Evolutionary conservation across 2,329 filamentous ascomycete species (phyloP).

Genomic region (Penicillium paneum): DNA sequence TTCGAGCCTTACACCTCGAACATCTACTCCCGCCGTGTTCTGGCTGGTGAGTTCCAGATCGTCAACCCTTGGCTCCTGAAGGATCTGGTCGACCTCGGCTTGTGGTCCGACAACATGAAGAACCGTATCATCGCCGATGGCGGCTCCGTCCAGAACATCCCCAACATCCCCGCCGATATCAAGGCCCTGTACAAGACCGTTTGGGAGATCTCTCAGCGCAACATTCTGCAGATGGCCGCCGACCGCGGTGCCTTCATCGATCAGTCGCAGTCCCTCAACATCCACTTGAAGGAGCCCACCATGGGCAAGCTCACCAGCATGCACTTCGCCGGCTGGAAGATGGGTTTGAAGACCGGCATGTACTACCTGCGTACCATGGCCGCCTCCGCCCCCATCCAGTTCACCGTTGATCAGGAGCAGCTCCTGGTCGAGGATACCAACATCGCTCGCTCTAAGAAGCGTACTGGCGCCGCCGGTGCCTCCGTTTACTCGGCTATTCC

Average conservation of each 20-base stretch:
- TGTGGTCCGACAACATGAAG: constrained; percentile 99
- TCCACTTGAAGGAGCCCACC: constrained; percentile 97
- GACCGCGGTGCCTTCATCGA: constrained; percentile 98
- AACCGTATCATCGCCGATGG: constrained; percentile 98
- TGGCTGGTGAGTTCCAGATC: constrained; percentile 98
- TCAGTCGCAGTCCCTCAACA: constrained; percentile 98
- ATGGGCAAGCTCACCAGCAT: constrained; percentile 99
- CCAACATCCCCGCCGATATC: constrained; percentile 92
- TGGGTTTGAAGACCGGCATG: constrained; percentile 99
- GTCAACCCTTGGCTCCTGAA: constrained; percentile 99
- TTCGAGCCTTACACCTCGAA: constrained; percentile 99
- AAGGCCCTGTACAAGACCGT: constrained; percentile 99
- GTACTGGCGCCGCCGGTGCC: constrained; percentile 57
- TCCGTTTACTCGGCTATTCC: constrained; percentile 61
- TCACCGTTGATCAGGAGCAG: constrained; percentile 96
- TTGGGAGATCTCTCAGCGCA: constrained; percentile 97
- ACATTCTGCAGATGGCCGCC: constrained; percentile 94
- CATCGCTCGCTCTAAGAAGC: constrained; percentile 69
- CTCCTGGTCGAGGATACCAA: constrained; percentile 83
- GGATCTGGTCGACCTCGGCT: constrained; percentile 93
- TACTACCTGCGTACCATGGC: constrained; percentile 99
- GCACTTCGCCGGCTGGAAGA: constrained; percentile 99
- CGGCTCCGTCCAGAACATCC: constrained; percentile 93
- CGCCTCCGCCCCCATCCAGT: constrained; percentile 93
- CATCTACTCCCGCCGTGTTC: constrained; percentile 97